Evolutionary conservation across 2,329 filamentous ascomycete species (phyloP).

Genomic region (Cladosporium sp.): DNA sequence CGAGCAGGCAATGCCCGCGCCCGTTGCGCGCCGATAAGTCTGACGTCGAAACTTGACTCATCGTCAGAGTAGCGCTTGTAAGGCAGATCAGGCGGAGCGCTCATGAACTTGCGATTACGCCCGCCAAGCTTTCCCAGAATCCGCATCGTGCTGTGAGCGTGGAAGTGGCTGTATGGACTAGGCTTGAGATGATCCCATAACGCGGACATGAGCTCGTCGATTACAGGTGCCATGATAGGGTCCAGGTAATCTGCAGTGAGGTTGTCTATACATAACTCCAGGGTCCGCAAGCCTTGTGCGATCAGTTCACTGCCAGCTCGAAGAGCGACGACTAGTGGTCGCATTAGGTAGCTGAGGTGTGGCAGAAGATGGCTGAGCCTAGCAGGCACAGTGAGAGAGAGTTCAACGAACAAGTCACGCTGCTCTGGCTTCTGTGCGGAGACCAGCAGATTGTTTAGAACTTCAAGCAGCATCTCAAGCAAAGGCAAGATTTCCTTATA

Average conservation of each 20-base stretch:
- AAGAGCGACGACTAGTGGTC: slow-evolving; percentile 91
- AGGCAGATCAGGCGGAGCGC: slow-evolving; percentile 74
- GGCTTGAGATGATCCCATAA: slow-evolving; percentile 94
- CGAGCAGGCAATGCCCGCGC: slow-evolving; percentile 84
- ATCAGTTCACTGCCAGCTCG: slow-evolving; percentile 82
- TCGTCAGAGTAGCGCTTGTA: slow-evolving; percentile 88
- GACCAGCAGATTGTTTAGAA: slow-evolving; percentile 88
- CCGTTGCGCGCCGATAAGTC: slow-evolving; percentile 71
- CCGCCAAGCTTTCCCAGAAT: slow-evolving; percentile 96
- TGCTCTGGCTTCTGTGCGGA: slow-evolving; percentile 87
- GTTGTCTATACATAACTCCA: slow-evolving; percentile 97
- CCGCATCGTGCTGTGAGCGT: slow-evolving; percentile 94
- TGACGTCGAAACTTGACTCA: slow-evolving; percentile 77
- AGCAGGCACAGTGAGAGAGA: slow-evolving; percentile 93
- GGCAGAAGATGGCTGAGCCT: slow-evolving; percentile 90
- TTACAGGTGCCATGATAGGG: slow-evolving; percentile 97
- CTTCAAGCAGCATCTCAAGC: slow-evolving; percentile 94
- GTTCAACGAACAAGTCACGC: slow-evolving; percentile 91
- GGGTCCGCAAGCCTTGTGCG: slow-evolving; percentile 83
- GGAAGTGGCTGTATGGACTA: slow-evolving; percentile 93
- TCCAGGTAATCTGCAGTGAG: slow-evolving; percentile 96
- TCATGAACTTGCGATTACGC: slow-evolving; percentile 92
- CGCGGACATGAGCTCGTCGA: slow-evolving; percentile 97
- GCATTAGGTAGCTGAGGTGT: slow-evolving; percentile 94
- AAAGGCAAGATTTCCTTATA: slow-evolving; percentile 98